Evolutionary conservation across 495 filamentous ascomycete species (phyloP), one percentile per base, ranked within the genome.

Genomic region (Penicillium riverlandense): DNA sequence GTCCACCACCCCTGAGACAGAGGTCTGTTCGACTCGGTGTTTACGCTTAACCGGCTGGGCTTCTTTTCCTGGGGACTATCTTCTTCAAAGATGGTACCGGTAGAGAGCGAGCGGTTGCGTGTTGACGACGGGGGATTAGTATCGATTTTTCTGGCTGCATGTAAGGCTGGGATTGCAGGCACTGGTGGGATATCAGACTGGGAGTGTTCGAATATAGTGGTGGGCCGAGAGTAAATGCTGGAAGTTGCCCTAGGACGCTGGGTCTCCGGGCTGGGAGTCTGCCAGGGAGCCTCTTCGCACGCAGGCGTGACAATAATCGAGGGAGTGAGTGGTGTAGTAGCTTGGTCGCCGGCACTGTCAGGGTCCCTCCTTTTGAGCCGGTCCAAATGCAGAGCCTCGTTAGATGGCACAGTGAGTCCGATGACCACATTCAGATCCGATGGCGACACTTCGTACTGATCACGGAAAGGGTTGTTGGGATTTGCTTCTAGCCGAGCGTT

Each of bases 1-100:
- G 86, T 90, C 90, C 90, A 96, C 90, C 90, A 96, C 9, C 88
- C 88, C 31, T 78, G 75, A 4, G 87, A 88, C 31, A 76, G 67
- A 9, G 75, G 73, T 36, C 79, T 74, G 33, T 75, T 76, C 6
- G 64, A 55, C 33, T 76, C 60, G 9, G 69, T 74, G 35, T 63
- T 71, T 37, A 65, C 61, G 48, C 57, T 73, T 29, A 61, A 49
- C 38, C 52, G 59, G 45, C 46, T 59, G 14, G 50, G 65, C 31
- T 54, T 41, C 31, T 40, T 38, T 29, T 15, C 35, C 45, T 57
- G 47, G 15, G 60, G 59, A 35, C 51, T 67, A 35, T 79, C 77
- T 35, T 76, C 77, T 48, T 84, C 80, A 44, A 82, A 82, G 10
- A 78, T 45, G 0, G 81, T 83, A 28, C 55, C 66, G 0, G 65